Base-by-base conservation (phyloP, 164 flowering plant genomes). In the Akebia trifoliata region DNA sequence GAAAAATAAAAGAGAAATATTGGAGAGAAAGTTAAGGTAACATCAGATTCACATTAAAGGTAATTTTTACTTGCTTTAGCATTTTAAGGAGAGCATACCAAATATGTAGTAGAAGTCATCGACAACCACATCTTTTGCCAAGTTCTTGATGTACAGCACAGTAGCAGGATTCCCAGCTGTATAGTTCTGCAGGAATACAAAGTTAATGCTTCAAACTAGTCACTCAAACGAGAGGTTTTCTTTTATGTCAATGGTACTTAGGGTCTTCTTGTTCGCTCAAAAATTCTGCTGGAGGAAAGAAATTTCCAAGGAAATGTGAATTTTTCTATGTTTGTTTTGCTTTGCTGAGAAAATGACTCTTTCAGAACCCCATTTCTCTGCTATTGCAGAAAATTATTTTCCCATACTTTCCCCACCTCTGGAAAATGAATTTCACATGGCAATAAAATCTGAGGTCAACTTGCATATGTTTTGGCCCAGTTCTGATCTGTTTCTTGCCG, bases 101-200 rank as follows among this genome's bases (percentile, higher is more conserved):
- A 94, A 87, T 71, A 88, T 73, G 64, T 64, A 94, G 73, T 75
- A 86, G 67, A 94, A 78, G 66, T 94, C 99, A 64, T 90, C 93
- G 59, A 63, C 57, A 52, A 81, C 74, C 47, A 94, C 95, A 54
- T 90, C 96, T 68, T 94, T 94, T 35, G 89, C 87, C 76, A 94
- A 73, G 72, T 94, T 94, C 77, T 94, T 94, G 30, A 94, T 70
- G 74, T 94, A 94, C 71, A 94, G 57, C 31, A 83, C 86, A 10
- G 81, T 59, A 24, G 89, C 70, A 71, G 99, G 95, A 70, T 76
- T 76, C 36, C 97, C 99, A 67, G 90, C 78, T 32, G 76, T 28
- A 62, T 90, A 94, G 64, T 90, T 90, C 99, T 93, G 87, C 77
- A 79, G 1, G 38, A 44, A 56, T 39, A 17, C 47, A 64, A 70